These are phyloP conservation scores for Tolypocladium album DNA, from an alignment of 2,329 filamentous ascomycete species.

Conservation along the genomic window DNA sequence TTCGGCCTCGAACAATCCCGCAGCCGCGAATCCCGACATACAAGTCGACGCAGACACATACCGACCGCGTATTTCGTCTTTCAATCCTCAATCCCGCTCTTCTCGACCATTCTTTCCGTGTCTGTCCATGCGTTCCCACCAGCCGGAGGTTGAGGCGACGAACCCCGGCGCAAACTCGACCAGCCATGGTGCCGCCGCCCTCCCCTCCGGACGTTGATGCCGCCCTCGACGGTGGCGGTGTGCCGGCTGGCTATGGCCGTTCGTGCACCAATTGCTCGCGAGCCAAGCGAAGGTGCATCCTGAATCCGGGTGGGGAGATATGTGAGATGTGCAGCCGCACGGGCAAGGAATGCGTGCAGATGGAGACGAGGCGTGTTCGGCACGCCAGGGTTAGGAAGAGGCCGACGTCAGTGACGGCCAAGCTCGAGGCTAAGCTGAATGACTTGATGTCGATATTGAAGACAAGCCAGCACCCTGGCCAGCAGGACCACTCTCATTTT, in stretches of 20 bases:
- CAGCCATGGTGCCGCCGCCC: neutral
- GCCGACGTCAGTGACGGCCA: slow-evolving; percentile 27
- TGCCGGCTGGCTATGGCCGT: slow-evolving; percentile 28
- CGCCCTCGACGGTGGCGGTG: slow-evolving; percentile 5
- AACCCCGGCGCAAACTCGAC: neutral
- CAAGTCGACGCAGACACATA: neutral
- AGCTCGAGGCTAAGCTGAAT: slow-evolving; percentile 39
- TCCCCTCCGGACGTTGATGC: neutral
- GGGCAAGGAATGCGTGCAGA: slow-evolving; percentile 35
- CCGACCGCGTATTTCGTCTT: neutral
- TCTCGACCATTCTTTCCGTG: neutral
- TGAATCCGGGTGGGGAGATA: slow-evolving; percentile 18
- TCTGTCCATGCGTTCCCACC: neutral
- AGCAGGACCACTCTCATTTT: neutral
- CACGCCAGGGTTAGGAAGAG: slow-evolving; percentile 11
- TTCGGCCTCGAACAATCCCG: neutral
- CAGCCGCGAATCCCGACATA: neutral
- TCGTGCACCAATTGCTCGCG: slow-evolving; percentile 35
- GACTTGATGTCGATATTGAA: slow-evolving; percentile 35
- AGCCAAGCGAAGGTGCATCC: slow-evolving; percentile 38
- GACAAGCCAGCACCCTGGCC: slow-evolving; percentile 13
- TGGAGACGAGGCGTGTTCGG: slow-evolving; percentile 28
- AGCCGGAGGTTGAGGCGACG: neutral
- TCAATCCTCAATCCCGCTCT: neutral
- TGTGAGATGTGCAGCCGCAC: slow-evolving; percentile 34